Evolutionary conservation across 2,329 filamentous ascomycete species (phyloP), one percentile per base, ranked within the genome.

Genomic region (Neurospora sp.): DNA sequence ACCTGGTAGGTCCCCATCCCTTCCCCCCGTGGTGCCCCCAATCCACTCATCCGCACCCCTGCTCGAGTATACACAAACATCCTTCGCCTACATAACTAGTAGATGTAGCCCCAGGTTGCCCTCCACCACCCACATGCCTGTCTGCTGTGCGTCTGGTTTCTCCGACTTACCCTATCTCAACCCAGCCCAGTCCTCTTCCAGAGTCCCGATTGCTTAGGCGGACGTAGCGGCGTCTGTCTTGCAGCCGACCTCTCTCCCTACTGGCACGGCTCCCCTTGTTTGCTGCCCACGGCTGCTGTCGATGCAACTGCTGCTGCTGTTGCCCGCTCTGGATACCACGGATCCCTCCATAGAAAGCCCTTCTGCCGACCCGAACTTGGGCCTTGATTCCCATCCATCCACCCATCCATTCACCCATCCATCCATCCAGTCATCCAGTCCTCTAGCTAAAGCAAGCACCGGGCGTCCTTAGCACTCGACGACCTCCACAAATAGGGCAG

Each of bases 41-140:
- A 75, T 75, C 72, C 70, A 71, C 66, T 67, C 71, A 76, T 73
- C 74, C 76, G 74, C 74, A 72, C 72, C 80, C 80, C 76, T 80
- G 79, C 75, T 77, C 72, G 23, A n/a, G 74, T 79, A 80, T 77
- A 80, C 80, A 77, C 76, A 78, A 74, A 77, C 76, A 76, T 79
- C 77, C 78, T 72, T 71, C 71, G 69, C 74, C 79, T 80, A 80
- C 79, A 79, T 79, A 81, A 71, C 71, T 66, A 69, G 72, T 72
- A 72, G 72, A 75, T 77, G 76, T 75, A 75, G 74, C 75, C 74
- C 73, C 71, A 70, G 71, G 72, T 73, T 74, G 74, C 73, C 73
- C 75, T 70, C 73, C 72, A 73, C 74, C 74, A 70, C 69, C 73
- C 71, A 69, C 71, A 75, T 72, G 70, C 72, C 72, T 73, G 70